Base-by-base conservation (phyloP, 139 green algal species). In the Volvox reticuliferus region DNA sequence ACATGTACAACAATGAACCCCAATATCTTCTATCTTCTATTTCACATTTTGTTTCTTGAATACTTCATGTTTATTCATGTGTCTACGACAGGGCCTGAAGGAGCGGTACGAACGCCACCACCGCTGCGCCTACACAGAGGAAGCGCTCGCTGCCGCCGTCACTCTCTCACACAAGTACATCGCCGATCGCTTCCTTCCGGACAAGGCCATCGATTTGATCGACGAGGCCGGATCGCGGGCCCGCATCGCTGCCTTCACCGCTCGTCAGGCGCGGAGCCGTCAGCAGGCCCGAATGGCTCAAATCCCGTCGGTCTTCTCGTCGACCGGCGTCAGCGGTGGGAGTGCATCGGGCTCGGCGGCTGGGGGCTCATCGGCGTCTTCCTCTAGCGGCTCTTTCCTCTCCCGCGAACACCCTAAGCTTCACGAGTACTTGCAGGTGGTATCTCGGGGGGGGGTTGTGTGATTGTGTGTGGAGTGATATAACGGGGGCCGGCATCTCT, bases 121-220 rank as follows among this genome's bases (percentile, higher is more conserved):
- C 93, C 92, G 94, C 44, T 96, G 92, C 73, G 88, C 91, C 19
- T 97, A 97, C 92, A 96, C 89, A 19, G 87, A 94, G 37, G 94
- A 95, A 89, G 95, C 94, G 14, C 79, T 97, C 50, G 81, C 93
- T 73, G 93, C 94, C 28, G 95, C 94, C 17, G 95, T 96, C 28
- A 65, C 71, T 22, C 94, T 96, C 3, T 94, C 87, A 75, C 61
- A 91, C 63, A 91, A 92, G 86, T 96, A 96, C 93, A 97, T 97
- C 85, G 90, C 92, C 0, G 98, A 99, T 94, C 93, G 98, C n/a
- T 95, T 96, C 78, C 93, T 99, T 79, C 98, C 98, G 0, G 98
- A 99, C 94, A 99, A 99, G 95, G 98, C 98, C 65, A 99, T 99
- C 67, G 98, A 99, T 93, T 90, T 99, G n/a, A 90, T 99, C 80